phyloP scores from a whole-genome alignment of 495 filamentous ascomycete genomes.

The Penicillium salamii region DNA sequence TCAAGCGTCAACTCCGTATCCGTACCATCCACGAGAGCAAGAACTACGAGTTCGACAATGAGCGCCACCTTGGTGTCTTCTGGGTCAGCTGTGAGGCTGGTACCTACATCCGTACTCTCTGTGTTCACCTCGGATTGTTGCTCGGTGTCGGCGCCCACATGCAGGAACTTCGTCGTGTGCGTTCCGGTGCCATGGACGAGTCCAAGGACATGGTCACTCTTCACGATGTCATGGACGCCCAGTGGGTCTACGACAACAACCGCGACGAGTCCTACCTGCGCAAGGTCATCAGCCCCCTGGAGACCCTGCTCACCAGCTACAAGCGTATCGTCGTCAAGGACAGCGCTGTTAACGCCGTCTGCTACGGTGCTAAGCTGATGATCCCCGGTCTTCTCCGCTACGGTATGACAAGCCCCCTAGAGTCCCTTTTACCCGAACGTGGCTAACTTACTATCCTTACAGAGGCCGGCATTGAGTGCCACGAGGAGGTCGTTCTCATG shows the following conservation, averaged over 20 bases:
- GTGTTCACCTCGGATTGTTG: conserved; percentile 90
- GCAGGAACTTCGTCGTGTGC: conserved; percentile 94
- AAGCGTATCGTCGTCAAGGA: conserved; percentile 98
- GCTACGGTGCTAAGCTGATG: conserved; percentile 98
- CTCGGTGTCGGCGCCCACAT: conserved; percentile 96
- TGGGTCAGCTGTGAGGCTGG: conserved; percentile 99
- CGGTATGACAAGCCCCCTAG: too few relatives aligned
- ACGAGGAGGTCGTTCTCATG: conserved; percentile 94
- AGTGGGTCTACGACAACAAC: conserved; percentile 89
- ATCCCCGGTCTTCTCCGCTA: conserved; percentile 90
- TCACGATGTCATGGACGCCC: conserved; percentile 93
- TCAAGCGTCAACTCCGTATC: conserved; percentile 97
- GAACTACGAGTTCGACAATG: conserved; percentile 95
- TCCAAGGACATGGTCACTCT: conserved; percentile 82
- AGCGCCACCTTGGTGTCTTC: conserved; percentile 95
- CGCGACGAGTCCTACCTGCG: conserved; percentile 85
- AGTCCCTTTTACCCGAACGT: too few relatives aligned
- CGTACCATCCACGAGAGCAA: conserved; percentile 95
- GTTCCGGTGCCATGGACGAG: conserved; percentile 93
- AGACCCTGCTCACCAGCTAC: conserved; percentile 86
- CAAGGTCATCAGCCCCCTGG: conserved; percentile 82
- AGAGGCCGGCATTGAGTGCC: conserved; percentile 83
- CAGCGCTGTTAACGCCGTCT: conserved; percentile 90
- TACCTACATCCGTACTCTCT: conserved; percentile 96
- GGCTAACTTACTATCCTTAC: conserved; percentile 25